Evolutionary conservation across 768 basidiomycete species (phyloP), one percentile per base, ranked within the genome.

Genomic region (Termitomyces sp.): DNA sequence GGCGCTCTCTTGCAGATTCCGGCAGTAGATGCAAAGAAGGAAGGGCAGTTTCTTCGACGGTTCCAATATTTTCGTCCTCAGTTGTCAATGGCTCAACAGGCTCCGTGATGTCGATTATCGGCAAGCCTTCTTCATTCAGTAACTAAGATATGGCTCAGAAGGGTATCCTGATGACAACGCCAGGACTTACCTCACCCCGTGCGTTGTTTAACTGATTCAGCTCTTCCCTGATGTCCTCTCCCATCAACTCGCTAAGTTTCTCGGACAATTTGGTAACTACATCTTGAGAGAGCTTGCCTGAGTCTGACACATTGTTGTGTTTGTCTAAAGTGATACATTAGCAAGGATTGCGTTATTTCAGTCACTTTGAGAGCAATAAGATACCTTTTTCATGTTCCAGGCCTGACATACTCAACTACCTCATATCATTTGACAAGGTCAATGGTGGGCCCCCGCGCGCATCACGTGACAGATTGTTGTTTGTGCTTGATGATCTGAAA

Each of bases 41-140:
- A 10, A 84, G 68, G 41, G 77, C 74, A 26, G 77, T 70, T 28
- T 84, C 80, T 24, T 77, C 73, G 38, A 67, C 54, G 20, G 69
- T 53, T n/a, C 63, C 46, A 8, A 65, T 53, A 32, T 65, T 45
- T 10, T 54, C 54, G 4, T 38, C 24, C 38, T 52, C 32, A 14
- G 62, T 61, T 41, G 63, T 61, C 28, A 57, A 52, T 30, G 65
- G 71, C 22, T 70, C 51, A 4, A 79, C 64, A 43, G 83, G 83
- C 65, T 92, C 90, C 32, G 78, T 79, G 56, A 92, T 86, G 38
- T 92, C 90, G 59, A 91, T 76, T 60, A 92, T 86, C 11, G 90
- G 90, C 40, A 89, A 79, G 3, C 88, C 89, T 49, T 92, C 89
- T 64, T 90, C 88, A 64, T 88, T 88, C 41, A 87, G 63, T 53